phyloP scores from a whole-genome alignment of 257 asterid species.

The Orobanche coerulescens region DNA sequence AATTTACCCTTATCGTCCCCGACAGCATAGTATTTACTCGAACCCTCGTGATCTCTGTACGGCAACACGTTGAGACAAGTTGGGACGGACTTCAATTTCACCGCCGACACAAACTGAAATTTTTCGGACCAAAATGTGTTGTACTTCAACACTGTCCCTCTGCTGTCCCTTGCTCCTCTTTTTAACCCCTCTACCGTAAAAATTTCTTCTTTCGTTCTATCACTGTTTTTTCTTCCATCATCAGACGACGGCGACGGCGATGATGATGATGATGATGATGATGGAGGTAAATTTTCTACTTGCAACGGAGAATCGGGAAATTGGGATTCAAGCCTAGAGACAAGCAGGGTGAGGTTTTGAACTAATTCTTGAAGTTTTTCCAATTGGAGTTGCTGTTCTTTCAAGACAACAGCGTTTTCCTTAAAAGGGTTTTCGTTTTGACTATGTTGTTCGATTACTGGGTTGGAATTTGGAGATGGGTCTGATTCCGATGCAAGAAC shows the following conservation, averaged over 20 bases:
- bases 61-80: conserved; percentile 69
- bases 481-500: conserved; percentile 37
- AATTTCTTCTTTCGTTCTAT: conserved; percentile 20
- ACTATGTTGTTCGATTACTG: conserved; percentile 17
- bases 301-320: conserved; percentile 27
- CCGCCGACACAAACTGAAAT: conserved; percentile 85
- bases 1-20: conserved; percentile 76
- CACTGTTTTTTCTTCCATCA: conserved; percentile 22
- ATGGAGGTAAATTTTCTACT: conserved; percentile 14
- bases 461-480: conserved; percentile 26
- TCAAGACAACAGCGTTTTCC: conserved; percentile 28
- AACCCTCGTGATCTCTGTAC: conserved; percentile 65
- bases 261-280: no score
- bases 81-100: conserved; percentile 61
- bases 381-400: conserved; percentile 51
- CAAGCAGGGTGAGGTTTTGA: conserved; percentile 47
- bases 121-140: conserved; percentile 84
- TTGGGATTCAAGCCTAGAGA: conserved; percentile 60
- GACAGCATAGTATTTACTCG: conserved; percentile 65
- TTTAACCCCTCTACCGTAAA: conserved; percentile 15
- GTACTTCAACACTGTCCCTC: conserved; percentile 42
- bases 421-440: conserved; percentile 11
- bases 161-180: conserved; percentile 22
- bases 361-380: conserved; percentile 63
- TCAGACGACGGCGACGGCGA: neutral